These are phyloP conservation scores for Tillandsia fasciculata DNA, from an alignment of 176 grass and related monocot species.

Conservation along the genomic window DNA sequence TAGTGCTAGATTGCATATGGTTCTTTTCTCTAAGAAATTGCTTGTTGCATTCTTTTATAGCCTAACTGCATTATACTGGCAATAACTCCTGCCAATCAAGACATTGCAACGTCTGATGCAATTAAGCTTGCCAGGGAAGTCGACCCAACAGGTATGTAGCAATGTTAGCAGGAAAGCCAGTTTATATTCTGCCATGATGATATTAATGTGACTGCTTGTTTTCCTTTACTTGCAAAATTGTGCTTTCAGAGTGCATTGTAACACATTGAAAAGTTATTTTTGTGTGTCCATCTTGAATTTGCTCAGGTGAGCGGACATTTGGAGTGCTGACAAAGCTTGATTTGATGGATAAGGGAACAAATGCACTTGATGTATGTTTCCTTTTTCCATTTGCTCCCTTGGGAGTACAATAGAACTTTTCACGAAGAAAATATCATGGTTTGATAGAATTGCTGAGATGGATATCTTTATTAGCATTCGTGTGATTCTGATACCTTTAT, in stretches of 20 bases:
- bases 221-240: background rate
- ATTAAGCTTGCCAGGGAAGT: conserved; percentile 88
- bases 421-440: too few relatives aligned
- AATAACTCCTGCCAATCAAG: conserved; percentile 92
- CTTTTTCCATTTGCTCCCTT: conserved; percentile 1
- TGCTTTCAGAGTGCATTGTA: background rate
- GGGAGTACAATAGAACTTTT: background rate
- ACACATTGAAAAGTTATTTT: background rate
- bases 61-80: conserved; percentile 80
- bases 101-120: conserved; percentile 96
- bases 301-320: conserved; percentile 71
- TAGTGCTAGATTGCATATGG: background rate
- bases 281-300: conserved; percentile 17
- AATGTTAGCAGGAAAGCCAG: background rate
- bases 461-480: background rate
- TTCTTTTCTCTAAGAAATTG: background rate
- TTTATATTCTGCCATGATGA: conserved; percentile 5
- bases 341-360: conserved; percentile 88
- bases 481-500: background rate
- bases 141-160: conserved; percentile 58
- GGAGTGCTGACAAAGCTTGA: conserved; percentile 83
- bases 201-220: background rate
- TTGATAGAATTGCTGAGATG: background rate
- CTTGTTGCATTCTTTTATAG: conserved; percentile 28
- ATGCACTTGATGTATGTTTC: conserved; percentile 61